Evolutionary conservation across 306 rosid genomes (phyloP).

Genomic region (Acmispon strigosus): DNA sequence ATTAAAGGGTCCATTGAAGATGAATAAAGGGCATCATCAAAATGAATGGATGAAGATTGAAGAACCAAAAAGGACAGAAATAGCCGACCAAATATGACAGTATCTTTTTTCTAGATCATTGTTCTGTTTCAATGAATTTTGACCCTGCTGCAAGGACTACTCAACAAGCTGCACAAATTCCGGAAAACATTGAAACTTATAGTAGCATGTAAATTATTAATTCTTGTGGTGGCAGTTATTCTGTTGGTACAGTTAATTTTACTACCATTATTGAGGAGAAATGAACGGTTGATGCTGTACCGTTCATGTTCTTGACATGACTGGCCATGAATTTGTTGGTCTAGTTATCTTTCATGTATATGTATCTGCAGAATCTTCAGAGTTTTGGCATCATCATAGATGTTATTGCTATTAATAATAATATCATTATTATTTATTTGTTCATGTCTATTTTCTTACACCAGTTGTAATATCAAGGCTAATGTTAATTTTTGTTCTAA

Average conservation of each 20-base stretch:
- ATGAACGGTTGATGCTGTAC: slow-evolving; percentile 28
- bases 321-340: slow-evolving; percentile 29
- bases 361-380: slow-evolving; percentile 43
- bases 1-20: slow-evolving; percentile 36
- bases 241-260: slow-evolving; percentile 53
- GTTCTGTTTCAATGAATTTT: slow-evolving; percentile 40
- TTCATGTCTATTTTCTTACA: background rate
- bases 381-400: slow-evolving; percentile 14
- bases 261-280: slow-evolving; percentile 35
- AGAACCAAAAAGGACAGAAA: slow-evolving; percentile 48
- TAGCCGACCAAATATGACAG: slow-evolving; percentile 53
- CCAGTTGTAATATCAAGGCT: no score
- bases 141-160: slow-evolving; percentile 16
- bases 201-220: slow-evolving; percentile 15
- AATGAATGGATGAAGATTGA: slow-evolving; percentile 34
- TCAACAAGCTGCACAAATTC: slow-evolving; percentile 41
- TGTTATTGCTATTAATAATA: background rate
- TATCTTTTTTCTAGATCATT: slow-evolving; percentile 52
- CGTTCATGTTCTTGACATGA: slow-evolving; percentile 29
- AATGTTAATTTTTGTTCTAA: no score
- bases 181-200: slow-evolving; percentile 30
- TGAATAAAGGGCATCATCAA: no score
- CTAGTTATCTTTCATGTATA: slow-evolving; percentile 20
- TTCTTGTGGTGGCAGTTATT: slow-evolving; percentile 39
- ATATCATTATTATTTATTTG: background rate